Evolutionary conservation across 257 asterid species (phyloP).

Genomic region (Jacaranda copaia): DNA sequence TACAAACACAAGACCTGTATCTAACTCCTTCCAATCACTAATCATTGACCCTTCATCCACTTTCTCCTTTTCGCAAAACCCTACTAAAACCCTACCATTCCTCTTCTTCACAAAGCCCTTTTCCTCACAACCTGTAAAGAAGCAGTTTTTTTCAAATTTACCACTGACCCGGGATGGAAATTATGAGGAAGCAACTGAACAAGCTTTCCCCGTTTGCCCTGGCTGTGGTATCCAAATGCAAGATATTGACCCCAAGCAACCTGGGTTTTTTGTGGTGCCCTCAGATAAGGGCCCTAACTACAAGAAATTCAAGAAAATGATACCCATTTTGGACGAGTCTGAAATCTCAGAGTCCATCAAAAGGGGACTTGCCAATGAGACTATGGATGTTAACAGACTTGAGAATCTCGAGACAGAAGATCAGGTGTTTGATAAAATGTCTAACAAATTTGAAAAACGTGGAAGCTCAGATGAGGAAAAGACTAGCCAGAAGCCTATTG

Average conservation of each 20-base stretch:
- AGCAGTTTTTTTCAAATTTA: conserved; percentile 33
- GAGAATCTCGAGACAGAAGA: conserved; percentile 35
- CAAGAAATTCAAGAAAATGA: conserved; percentile 59
- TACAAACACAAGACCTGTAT: conserved; percentile 41
- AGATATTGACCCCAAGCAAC: conserved; percentile 68
- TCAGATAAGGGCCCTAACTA: conserved; percentile 50
- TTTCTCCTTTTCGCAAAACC: conserved; percentile 50
- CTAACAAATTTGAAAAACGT: conserved; percentile 29
- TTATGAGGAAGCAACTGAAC: conserved; percentile 61
- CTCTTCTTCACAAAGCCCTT: conserved; percentile 45
- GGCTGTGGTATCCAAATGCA: conserved; percentile 93
- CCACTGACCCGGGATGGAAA: conserved; percentile 77
- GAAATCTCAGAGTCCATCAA: conserved; percentile 69
- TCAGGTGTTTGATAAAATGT: conserved; percentile 43
- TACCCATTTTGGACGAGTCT: conserved; percentile 60
- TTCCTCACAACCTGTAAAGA: conserved; percentile 50
- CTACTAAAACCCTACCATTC: conserved; percentile 57
- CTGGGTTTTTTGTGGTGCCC: conserved; percentile 65
- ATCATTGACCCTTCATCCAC: conserved; percentile 30
- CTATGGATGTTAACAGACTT: conserved; percentile 37
- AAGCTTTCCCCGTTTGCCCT: conserved; percentile 60
- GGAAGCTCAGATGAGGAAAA: conserved; percentile 29
- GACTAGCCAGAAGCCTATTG: conserved; percentile 57
- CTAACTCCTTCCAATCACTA: conserved; percentile 31
- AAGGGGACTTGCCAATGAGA: conserved; percentile 63